A percentile compares a stretch with the other conserved stretches of the same genome.
These are phyloP conservation scores for Crithidia bombi DNA, from an alignment of 208 protist species.

Conservation along the genomic window DNA sequence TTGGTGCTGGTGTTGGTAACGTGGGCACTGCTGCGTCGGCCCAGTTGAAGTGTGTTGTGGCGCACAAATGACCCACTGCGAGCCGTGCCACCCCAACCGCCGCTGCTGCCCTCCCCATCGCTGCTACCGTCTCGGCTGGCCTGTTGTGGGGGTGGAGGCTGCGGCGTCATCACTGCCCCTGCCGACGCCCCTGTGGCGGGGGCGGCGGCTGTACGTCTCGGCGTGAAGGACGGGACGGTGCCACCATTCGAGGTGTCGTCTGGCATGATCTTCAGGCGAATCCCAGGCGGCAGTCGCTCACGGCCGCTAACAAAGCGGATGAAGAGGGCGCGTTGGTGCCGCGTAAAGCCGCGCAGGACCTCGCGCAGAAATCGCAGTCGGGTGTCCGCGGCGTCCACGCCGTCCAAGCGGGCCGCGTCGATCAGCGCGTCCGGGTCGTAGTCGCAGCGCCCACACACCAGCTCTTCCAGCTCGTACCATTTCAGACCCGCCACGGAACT, in stretches of 20 bases:
- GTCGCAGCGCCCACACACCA: slow-evolving; percentile 90
- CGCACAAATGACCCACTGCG: slow-evolving; percentile 20
- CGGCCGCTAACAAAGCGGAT: slow-evolving; percentile 93
- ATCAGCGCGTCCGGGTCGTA: slow-evolving; percentile 91
- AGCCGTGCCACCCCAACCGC: neutral
- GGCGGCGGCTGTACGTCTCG: neutral
- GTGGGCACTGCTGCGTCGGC: slow-evolving; percentile 10
- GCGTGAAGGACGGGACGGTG: slow-evolving; percentile 22
- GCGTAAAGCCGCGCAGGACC: slow-evolving; percentile 77
- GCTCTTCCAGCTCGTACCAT: slow-evolving; percentile 91
- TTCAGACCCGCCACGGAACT: slow-evolving; percentile 69
- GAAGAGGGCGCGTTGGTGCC: slow-evolving; percentile 84
- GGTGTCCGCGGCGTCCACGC: slow-evolving; percentile 49
- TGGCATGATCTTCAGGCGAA: slow-evolving; percentile 85
- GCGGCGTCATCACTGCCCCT: slow-evolving; percentile 21
- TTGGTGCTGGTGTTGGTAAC: neutral
- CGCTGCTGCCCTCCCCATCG: neutral
- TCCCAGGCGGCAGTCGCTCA: slow-evolving; percentile 75
- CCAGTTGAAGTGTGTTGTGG: slow-evolving; percentile 21
- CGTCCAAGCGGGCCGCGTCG: slow-evolving; percentile 82
- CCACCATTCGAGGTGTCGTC: slow-evolving; percentile 33
- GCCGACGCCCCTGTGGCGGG: neutral
- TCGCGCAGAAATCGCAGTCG: slow-evolving; percentile 83
- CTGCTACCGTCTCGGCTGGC: neutral
- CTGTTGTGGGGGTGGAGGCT: slow-evolving; percentile 25